Base-by-base conservation (phyloP, 495 filamentous ascomycete genomes). In the Hypoxylon trugodes region DNA sequence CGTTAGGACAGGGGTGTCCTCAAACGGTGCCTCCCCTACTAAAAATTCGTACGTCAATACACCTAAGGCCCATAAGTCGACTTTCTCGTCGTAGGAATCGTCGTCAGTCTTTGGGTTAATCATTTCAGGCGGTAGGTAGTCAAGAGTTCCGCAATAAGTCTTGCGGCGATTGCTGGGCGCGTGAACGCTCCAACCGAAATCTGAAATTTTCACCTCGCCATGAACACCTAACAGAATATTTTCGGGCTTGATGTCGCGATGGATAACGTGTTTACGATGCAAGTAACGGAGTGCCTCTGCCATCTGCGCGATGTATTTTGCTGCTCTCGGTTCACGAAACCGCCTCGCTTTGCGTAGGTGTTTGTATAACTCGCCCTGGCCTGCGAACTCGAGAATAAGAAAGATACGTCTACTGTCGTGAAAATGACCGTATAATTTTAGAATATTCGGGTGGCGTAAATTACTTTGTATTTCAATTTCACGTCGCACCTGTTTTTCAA, bases 21-120 rank as follows among this genome's bases (percentile, higher is more conserved):
- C 89, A 70, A 93, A 93, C 18, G 90, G 90, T 33, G 90, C 88
- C 65, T 89, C 84, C 12, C 90, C 90, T 8, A 87, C 84, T 45
- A 93, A 70, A 60, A 93, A 91, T 69, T 93, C 90, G 57, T 92
- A 93, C 3, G 84, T 90, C 74, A 93, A 73, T 26, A 93, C 90
- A 30, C 90, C 90, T 50, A 93, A 74, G 63, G 83, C 84, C 90
- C 90, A 93, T 30, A 91, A 68, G 68, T 92, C 90, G 8, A 93
- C 88, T 66, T 90, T 89, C 65, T 91, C 87, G 52, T 72, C 87
- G 70, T 93, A 61, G 15, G 32, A 37, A 2, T 38, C 12, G 1
- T 37, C 19, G 1, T 2, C 2, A 16, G 12, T 41, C 3, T 3
- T 28, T 4, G 35, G 19, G 10, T 4, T 36, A 0, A 61, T 0